phyloP scores from a whole-genome alignment of 2,329 filamentous ascomycete genomes.

The Xylariaceae sp. region DNA sequence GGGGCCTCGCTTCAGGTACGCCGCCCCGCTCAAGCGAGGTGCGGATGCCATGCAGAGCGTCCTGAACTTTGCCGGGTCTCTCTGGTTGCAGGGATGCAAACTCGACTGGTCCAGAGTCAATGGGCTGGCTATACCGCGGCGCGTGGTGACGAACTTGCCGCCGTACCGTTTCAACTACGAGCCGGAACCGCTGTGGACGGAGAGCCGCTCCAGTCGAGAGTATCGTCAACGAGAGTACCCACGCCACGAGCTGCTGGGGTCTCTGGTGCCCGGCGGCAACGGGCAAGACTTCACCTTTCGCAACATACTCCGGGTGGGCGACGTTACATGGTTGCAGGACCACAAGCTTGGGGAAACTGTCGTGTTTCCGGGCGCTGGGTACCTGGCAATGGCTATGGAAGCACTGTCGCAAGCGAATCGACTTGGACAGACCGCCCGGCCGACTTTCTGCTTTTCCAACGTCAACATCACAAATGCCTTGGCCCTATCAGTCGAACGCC shows the following conservation, averaged over 20 bases:
- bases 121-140: neutral
- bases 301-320: constrained; percentile 8
- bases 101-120: neutral
- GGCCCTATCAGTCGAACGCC: neutral
- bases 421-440: too few relatives aligned
- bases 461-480: neutral
- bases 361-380: constrained; percentile 9
- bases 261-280: constrained; percentile 4
- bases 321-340: constrained; percentile 9
- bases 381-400: constrained; percentile 10
- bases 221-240: constrained; percentile 6
- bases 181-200: constrained; percentile 2
- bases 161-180: constrained; percentile 6
- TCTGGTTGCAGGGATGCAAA: neutral
- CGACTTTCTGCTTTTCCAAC: too few relatives aligned
- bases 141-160: constrained; percentile 4
- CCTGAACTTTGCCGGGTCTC: neutral
- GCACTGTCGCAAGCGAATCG: constrained; percentile 1
- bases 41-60: constrained; percentile 4
- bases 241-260: constrained; percentile 10
- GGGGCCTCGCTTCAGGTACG: neutral
- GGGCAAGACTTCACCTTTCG: constrained; percentile 8
- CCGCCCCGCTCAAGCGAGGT: neutral
- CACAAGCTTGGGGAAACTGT: constrained; percentile 5
- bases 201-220: constrained; percentile 5